phyloP scores from a whole-genome alignment of 192 early-diverging fungal genomes.

The Coemansia furcata region DNA sequence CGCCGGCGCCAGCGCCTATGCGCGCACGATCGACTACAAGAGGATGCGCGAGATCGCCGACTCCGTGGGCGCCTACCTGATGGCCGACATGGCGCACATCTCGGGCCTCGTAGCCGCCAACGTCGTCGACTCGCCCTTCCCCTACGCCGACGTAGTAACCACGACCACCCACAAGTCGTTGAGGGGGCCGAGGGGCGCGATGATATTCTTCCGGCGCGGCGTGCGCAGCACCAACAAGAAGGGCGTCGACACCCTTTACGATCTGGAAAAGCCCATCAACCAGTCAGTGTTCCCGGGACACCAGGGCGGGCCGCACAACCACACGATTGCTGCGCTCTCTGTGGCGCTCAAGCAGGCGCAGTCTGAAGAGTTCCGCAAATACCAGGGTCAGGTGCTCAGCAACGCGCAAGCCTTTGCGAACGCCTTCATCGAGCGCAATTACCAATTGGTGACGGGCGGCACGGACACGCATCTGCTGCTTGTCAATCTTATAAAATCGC shows the following conservation, averaged over 20 bases:
- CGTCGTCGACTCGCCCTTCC: conserved; percentile 85
- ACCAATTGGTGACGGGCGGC: conserved; percentile 85
- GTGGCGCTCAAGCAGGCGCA: conserved; percentile 94
- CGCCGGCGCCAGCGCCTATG: conserved; percentile 92
- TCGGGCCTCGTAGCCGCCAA: conserved; percentile 87
- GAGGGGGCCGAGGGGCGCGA: conserved; percentile 94
- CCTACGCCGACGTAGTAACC: conserved; percentile 94
- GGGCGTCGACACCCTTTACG: conserved; percentile 81
- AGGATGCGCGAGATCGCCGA: conserved; percentile 77
- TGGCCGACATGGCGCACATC: conserved; percentile 98
- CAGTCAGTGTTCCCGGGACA: conserved; percentile 96
- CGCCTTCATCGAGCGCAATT: conserved; percentile 67
- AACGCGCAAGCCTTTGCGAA: conserved; percentile 90
- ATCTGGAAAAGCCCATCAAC: conserved; percentile 95
- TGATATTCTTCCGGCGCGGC: conserved; percentile 99
- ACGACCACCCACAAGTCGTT: conserved; percentile 99
- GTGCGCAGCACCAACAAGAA: conserved; percentile 86
- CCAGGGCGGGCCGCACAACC: conserved; percentile 99
- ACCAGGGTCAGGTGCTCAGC: conserved; percentile 86
- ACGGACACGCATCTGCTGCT: conserved; percentile 96
- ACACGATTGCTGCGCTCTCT: conserved; percentile 94
- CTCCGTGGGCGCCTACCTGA: conserved; percentile 80
- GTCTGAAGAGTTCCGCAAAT: conserved; percentile 79
- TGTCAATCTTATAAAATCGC: conserved; percentile 73
- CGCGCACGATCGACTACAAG: conserved; percentile 91